Evolutionary conservation across 1,139 yeast species (phyloP).

Genomic region (Scheffersomyces quercinus): DNA sequence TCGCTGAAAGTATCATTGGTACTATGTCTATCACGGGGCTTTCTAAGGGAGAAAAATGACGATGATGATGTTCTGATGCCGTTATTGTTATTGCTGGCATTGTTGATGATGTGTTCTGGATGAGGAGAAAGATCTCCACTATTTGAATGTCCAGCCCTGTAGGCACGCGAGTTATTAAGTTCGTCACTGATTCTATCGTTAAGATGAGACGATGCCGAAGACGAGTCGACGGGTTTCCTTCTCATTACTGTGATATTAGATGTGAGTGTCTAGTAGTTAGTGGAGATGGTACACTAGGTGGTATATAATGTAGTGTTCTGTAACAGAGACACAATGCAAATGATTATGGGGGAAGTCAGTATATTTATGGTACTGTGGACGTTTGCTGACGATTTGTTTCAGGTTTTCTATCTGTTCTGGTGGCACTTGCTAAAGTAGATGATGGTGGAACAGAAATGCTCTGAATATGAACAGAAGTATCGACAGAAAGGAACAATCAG

Average conservation of each 20-base stretch:
- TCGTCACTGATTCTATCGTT: slow-evolving; percentile 33
- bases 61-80: slow-evolving; percentile 33
- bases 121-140: background rate
- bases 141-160: slow-evolving; percentile 11
- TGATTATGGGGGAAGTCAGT: no score
- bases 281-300: no score
- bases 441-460: no score
- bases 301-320: no score
- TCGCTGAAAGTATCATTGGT: slow-evolving; percentile 31
- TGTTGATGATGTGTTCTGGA: slow-evolving; percentile 1
- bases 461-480: no score
- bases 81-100: slow-evolving; percentile 5
- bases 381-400: no score
- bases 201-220: slow-evolving; percentile 10
- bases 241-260: background rate
- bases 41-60: slow-evolving; percentile 41
- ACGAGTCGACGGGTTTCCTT: background rate
- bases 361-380: no score
- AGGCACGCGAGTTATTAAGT: slow-evolving; percentile 35
- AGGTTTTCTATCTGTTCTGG: no score
- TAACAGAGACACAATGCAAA: no score
- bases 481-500: no score
- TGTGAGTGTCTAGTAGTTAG: no score
- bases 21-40: slow-evolving; percentile 15
- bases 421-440: no score